Evolutionary conservation across 2,329 filamentous ascomycete genomes (phyloP), one percentile per base, ranked within the genome.

Genomic region (Aspergillus glaucus): DNA sequence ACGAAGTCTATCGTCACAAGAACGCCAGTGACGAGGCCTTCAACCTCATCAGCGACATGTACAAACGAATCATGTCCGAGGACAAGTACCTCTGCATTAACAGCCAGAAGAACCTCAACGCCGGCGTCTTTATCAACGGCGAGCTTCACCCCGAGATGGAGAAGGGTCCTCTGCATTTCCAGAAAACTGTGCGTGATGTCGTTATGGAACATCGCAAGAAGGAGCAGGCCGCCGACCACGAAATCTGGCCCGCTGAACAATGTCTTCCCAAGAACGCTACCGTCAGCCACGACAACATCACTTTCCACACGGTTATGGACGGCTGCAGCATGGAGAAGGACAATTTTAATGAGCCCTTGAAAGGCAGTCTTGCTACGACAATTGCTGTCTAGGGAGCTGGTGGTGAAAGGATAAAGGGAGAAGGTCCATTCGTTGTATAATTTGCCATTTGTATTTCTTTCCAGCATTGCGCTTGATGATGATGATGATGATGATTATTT

Each of bases 1-100:
- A 84, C 63, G 78, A 84, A 60, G 78, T 84, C 44, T 84, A 75
- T 71, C 74, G 78, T 51, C 77, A 83, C 72, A 80, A 79, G 63
- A 65, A 78, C 60, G 75, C 79, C 2, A 72, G 70, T 22, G 76
- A 82, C 17, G 78, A 77, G 30, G 76, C 80, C 51, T 84, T 84
- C 59, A 64, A 72, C 6, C 63, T 70, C 46, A 79, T 84, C 64
- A 75, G 73, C 63, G 64, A 76, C 49, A 77, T 83, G 55, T 84
- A 82, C 71, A 79, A 80, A 66, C 76, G 77, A 44, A 75, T 84
- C 64, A 78, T 84, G 76, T 74, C 74, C 2, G 81, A 85, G 62
- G 81, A 84, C 69, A 84, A 83, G 58, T 70, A 75, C 10, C 75
- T 85, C 17, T 84, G 80, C 66, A 68, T 74, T 54, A 72, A 72